A percentile compares a stretch with the other conserved stretches of the same genome.
Conservation (phyloP, 1,284 basidiomycete species). For the Filobasidium uniguttulatum region DNA sequence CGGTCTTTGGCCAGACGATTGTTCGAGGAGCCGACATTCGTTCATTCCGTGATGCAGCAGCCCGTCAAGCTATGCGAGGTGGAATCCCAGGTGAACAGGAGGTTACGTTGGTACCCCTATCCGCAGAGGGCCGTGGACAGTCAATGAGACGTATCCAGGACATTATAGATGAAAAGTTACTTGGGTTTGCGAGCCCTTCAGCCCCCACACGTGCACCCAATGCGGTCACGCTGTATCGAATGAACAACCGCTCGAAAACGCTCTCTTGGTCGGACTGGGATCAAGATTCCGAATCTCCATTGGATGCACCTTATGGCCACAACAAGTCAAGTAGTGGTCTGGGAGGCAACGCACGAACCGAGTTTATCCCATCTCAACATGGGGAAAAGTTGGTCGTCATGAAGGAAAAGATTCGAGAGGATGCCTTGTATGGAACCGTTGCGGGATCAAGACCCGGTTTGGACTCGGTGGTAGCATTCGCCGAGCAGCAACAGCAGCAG, state of each 20-base stretch:
- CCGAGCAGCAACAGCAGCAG: slow-evolving; percentile 6
- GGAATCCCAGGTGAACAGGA: neutral
- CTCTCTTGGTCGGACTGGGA: neutral
- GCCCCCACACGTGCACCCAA: neutral
- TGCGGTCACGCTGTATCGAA: neutral
- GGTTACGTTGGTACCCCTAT: neutral
- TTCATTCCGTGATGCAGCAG: slow-evolving; percentile 8
- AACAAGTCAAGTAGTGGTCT: no score
- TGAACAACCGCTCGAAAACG: neutral
- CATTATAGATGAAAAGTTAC: neutral
- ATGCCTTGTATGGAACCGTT: slow-evolving; percentile 10
- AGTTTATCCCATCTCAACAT: no score
- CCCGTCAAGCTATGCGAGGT: neutral
- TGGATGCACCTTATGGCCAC: no score
- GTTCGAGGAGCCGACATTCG: neutral
- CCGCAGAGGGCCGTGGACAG: neutral
- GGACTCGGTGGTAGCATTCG: slow-evolving; percentile 10
- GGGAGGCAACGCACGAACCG: no score
- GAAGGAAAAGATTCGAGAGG: slow-evolving; percentile 7
- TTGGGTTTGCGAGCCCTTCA: neutral
- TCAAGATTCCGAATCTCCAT: no score
- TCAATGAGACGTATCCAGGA: neutral
- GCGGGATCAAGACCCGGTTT: slow-evolving; percentile 7
- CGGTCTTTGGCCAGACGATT: slow-evolving; percentile 1
- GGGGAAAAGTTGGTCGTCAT: slow-evolving; percentile 7